phyloP scores from a whole-genome alignment of 2,329 filamentous ascomycete genomes.

The Incumbomyces delicatus region DNA sequence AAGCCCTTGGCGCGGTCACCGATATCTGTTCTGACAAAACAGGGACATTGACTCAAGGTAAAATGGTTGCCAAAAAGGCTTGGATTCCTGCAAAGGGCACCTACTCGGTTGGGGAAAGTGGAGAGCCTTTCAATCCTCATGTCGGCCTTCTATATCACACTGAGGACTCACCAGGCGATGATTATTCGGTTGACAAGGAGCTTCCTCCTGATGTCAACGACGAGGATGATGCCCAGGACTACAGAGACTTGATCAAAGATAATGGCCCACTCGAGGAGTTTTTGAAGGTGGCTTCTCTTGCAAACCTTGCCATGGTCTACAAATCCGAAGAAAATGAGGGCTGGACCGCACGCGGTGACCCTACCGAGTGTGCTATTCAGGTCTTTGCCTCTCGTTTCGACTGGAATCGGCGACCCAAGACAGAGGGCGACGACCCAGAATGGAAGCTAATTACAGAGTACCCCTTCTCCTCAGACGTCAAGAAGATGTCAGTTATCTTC shows the following conservation, averaged over 20 bases:
- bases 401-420: conserved; percentile 43
- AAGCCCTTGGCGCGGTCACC: conserved; percentile 54
- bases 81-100: conserved; percentile 51
- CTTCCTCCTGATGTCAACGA: conserved; percentile 27
- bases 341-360: conserved; percentile 52
- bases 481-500: conserved; percentile 61
- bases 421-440: conserved; percentile 38
- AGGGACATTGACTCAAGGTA: conserved; percentile 53
- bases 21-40: conserved; percentile 50
- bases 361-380: conserved; percentile 59
- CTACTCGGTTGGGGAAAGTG: conserved; percentile 47
- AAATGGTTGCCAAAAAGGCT: conserved; percentile 53
- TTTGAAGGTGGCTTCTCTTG: conserved; percentile 49
- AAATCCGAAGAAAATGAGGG: conserved; percentile 29
- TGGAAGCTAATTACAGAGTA: conserved; percentile 54
- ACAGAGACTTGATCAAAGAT: conserved; percentile 35
- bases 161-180: conserved; percentile 38
- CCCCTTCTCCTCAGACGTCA: conserved; percentile 58
- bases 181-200: conserved; percentile 22
- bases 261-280: conserved; percentile 41
- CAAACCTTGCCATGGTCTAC: conserved; percentile 54
- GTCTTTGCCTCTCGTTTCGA: conserved; percentile 58
- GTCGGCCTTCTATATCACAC: conserved; percentile 38
- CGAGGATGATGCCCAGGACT: conserved; percentile 29
- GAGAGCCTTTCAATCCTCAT: conserved; percentile 48